Evolutionary conservation across 352 stramenopile genomes (phyloP).

Genomic region (Salisapilia sapeloensis): DNA sequence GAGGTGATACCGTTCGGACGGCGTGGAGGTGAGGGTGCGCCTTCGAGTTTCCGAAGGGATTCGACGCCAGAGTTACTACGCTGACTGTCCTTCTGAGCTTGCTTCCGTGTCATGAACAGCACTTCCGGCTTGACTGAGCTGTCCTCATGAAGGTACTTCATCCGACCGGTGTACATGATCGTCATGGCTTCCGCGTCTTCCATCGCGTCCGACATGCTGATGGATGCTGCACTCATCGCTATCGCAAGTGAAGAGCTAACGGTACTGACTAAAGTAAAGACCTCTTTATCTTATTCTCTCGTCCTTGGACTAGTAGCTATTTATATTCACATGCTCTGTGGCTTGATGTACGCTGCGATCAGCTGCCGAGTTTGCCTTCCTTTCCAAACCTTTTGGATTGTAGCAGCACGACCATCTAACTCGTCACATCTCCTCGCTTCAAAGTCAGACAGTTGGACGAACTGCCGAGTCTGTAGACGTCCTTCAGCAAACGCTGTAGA

Average conservation of each 20-base stretch:
- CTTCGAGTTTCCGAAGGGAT: slow-evolving; percentile 26
- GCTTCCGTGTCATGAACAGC: slow-evolving; percentile 62
- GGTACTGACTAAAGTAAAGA: no score
- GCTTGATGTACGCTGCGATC: slow-evolving; percentile 27
- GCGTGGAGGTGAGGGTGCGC: slow-evolving; percentile 1
- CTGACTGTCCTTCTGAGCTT: slow-evolving; percentile 45
- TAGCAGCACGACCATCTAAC: slow-evolving; percentile 11
- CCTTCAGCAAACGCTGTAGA: background rate
- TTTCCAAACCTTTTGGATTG: slow-evolving; percentile 48
- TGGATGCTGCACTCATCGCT: no score
- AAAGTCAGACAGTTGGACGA: slow-evolving; percentile 20
- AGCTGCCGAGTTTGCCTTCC: slow-evolving; percentile 22
- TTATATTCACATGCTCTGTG: slow-evolving; percentile 4
- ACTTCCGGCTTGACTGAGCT: slow-evolving; percentile 28
- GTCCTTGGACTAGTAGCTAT: no score
- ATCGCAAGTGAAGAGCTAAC: no score
- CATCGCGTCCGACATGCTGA: no score
- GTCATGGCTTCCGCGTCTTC: slow-evolving; percentile 4
- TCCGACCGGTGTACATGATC: slow-evolving; percentile 67
- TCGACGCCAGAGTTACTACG: slow-evolving; percentile 20
- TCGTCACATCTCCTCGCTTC: slow-evolving; percentile 15
- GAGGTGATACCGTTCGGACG: slow-evolving; percentile 20
- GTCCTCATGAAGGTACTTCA: slow-evolving; percentile 47
- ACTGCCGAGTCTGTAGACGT: slow-evolving; percentile 11
- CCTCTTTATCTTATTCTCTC: no score